Evolutionary conservation across 2,329 filamentous ascomycete genomes (phyloP).

Genomic region (Cucurbitaria berberidis): DNA sequence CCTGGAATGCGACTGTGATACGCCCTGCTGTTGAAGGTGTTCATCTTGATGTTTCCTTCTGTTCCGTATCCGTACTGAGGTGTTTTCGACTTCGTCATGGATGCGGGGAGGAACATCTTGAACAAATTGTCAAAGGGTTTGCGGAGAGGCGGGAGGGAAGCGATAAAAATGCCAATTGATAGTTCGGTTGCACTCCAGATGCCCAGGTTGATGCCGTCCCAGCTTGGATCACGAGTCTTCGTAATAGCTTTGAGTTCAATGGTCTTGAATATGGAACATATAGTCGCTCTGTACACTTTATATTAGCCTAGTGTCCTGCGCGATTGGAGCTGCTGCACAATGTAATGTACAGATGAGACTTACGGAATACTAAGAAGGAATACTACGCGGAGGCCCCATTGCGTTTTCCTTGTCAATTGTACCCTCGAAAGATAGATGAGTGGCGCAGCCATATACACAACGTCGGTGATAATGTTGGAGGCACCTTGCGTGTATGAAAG

Average conservation of each 20-base stretch:
- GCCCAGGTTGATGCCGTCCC: slow-evolving; percentile 25
- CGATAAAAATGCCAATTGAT: slow-evolving; percentile 17
- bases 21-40: slow-evolving; percentile 25
- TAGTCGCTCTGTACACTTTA: slow-evolving; percentile 22
- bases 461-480: slow-evolving; percentile 38
- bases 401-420: slow-evolving; percentile 30
- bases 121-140: slow-evolving; percentile 32
- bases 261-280: slow-evolving; percentile 39
- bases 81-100: slow-evolving; percentile 12
- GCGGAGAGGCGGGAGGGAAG: slow-evolving; percentile 31
- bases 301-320: neutral
- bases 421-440: slow-evolving; percentile 35
- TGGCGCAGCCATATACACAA: slow-evolving; percentile 37
- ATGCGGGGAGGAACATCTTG: slow-evolving; percentile 22
- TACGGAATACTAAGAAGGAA: slow-evolving; percentile 40
- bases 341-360: slow-evolving; percentile 4
- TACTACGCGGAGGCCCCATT: slow-evolving; percentile 36
- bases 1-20: slow-evolving; percentile 26
- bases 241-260: slow-evolving; percentile 30
- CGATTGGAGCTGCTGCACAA: neutral
- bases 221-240: slow-evolving; percentile 29
- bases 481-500: slow-evolving; percentile 36
- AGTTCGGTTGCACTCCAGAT: slow-evolving; percentile 28
- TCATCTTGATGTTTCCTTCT: slow-evolving; percentile 15
- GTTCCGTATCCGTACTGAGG: slow-evolving; percentile 20